A percentile compares a stretch with the other conserved stretches of the same genome.
Evolutionary conservation across 2,329 filamentous ascomycete species (phyloP).

Genomic region (Thelonectria discophora): DNA sequence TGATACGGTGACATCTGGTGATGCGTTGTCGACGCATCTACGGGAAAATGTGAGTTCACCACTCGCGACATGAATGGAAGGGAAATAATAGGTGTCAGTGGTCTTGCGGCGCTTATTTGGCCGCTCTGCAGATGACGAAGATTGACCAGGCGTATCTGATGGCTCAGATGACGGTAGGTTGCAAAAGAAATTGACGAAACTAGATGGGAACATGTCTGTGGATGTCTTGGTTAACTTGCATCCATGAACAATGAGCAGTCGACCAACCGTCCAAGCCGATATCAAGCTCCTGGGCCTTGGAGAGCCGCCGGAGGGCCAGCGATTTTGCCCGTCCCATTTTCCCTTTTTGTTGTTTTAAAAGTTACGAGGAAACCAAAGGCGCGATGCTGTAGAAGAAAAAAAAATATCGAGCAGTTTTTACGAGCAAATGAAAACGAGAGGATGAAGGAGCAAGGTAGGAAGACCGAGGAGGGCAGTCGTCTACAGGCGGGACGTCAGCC

Average conservation of each 20-base stretch:
- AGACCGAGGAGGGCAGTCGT: slow-evolving; percentile 26
- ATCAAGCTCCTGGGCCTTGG: slow-evolving; percentile 11
- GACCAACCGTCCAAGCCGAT: slow-evolving; percentile 42
- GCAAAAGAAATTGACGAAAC: slow-evolving; percentile 36
- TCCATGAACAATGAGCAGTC: neutral
- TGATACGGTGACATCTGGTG: slow-evolving; percentile 15
- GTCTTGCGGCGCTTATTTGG: slow-evolving; percentile 47
- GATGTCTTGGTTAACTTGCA: slow-evolving; percentile 5
- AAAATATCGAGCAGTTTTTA: neutral
- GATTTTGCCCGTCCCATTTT: slow-evolving; percentile 25
- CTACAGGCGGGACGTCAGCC: slow-evolving; percentile 37
- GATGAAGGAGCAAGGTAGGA: slow-evolving; percentile 30
- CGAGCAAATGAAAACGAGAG: slow-evolving; percentile 13
- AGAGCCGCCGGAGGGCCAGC: slow-evolving; percentile 1
- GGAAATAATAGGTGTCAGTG: slow-evolving; percentile 13
- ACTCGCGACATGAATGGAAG: slow-evolving; percentile 41
- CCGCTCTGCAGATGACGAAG: slow-evolving; percentile 29
- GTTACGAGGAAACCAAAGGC: neutral
- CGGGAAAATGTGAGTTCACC: slow-evolving; percentile 42
- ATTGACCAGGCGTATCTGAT: slow-evolving; percentile 13
- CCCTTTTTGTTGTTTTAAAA: slow-evolving; percentile 1
- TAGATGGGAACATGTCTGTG: slow-evolving; percentile 40
- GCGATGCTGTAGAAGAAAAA: neutral
- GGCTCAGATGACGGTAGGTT: slow-evolving; percentile 31
- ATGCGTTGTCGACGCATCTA: slow-evolving; percentile 27